Base-by-base conservation (phyloP, 805 yeast species). In the Lachancea mirantina region DNA sequence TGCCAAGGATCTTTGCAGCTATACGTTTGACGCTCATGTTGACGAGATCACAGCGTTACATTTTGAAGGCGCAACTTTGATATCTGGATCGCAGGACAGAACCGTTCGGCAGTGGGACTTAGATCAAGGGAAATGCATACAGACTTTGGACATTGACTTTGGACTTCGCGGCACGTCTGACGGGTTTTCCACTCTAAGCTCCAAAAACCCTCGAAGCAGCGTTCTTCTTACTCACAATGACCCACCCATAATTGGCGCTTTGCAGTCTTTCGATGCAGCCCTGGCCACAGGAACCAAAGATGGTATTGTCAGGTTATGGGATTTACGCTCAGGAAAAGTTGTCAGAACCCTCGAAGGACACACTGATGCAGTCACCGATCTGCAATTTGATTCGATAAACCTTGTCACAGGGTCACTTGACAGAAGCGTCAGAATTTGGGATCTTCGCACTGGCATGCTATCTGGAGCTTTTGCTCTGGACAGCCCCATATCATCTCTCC, bases 101-200 rank as follows among this genome's bases (percentile, higher is more conserved):
- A 81, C 89, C 0, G 68, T 82, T 8, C 66, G 88, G 30, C 84
- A 78, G 50, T 81, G 89, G 89, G 89, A 81, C 57, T 42, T 76
- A 39, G 61, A 55, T 19, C 68, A 76, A 0, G 88, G 87, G 1
- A 70, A 72, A 40, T 77, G 85, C 52, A 40, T 75, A 11, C 84
- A 78, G 47, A 78, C 87, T 0, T 66, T 81, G 26, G 89, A 82
- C 56, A 72, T 81, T n/a, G 52, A 50, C 29, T 55, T 49, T 34
- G 40, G 49, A 9, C 36, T 42, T 13, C 42, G 47, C 6, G 34
- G 40, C 6, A 33, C 39, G 4, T 35, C 43, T 11, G 23, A 20
- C 7, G 32, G 28, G 20, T 25, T 23, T 2, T 32, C 32, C 11
- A 15, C 37, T 15, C 13, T 26, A 19, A 30, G 28, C 4, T 31